Base-by-base conservation (phyloP, 306 rosid species). In the Gastrolobium villosum region DNA sequence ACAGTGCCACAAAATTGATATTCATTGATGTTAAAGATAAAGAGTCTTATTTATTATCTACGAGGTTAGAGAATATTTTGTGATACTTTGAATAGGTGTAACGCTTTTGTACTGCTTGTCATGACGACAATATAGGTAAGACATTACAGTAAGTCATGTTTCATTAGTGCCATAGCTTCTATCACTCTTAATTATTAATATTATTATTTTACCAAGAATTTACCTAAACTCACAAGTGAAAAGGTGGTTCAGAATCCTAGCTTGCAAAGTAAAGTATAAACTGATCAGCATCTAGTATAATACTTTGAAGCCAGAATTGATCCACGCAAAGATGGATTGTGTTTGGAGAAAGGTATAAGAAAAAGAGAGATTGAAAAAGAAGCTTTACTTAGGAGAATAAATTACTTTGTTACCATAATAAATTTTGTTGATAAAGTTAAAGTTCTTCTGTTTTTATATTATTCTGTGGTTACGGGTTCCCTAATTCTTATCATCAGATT, bases 281-380 rank as follows among this genome's bases (percentile, higher is more conserved):
- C 50, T 34, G 65, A 75, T 78, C 48, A 81, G 81, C 86, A 77
- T 74, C 76, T 83, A 80, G 87, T 40, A 76, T 54, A 75, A 55
- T 48, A 59, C 70, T 70, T 68, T 81, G 84, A 61, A 80, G 75
- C 60, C 74, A 36, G 50, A 74, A 66, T 73, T 53, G 81, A 75
- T 81, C 72, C 71, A 35, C 52, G 45, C 65, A 82, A 84, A 86
- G 87, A 78, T 83, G 67, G 82, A 88, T 90, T 88, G 76, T 48
- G 82, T 77, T 80, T 78, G 70, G 84, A 67, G 95, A 90, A 88
- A 90, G 92, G 96, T 60, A 92, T 80, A 15, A 68, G 64, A 26
- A 64, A 68, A 73, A 76, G 60, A 9, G 65, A 83, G 72, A 79
- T 76, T 84, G 79, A 11, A 65, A 81, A 83, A 74, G 83, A 80